These are phyloP conservation scores for Rhynchosporium agropyri DNA, from an alignment of 2,329 filamentous ascomycete species.

Conservation along the genomic window DNA sequence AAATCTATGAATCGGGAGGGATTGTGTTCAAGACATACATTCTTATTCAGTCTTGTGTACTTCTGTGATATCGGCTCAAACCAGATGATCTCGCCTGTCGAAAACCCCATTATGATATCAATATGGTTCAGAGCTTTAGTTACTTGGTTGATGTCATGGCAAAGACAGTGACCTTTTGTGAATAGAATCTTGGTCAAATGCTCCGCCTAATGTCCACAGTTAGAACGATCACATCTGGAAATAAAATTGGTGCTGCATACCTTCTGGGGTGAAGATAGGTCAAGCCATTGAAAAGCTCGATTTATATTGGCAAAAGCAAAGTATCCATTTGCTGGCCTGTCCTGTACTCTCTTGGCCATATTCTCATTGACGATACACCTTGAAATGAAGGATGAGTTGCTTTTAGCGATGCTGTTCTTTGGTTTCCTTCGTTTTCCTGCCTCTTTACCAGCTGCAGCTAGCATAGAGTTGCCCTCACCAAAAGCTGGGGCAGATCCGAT, in stretches of 20 bases:
- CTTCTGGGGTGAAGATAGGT: constrained; percentile 76
- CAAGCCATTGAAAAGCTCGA: constrained; percentile 93
- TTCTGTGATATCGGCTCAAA: constrained; percentile 96
- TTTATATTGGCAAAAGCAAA: constrained; percentile 97
- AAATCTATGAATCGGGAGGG: constrained; percentile 9
- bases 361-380: constrained; percentile 88
- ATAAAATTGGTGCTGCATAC: constrained; percentile 42
- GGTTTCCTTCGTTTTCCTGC: constrained; percentile 84
- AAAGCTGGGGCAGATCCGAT: constrained; percentile 64
- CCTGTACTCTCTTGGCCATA: constrained; percentile 75
- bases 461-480: constrained; percentile 80
- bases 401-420: constrained; percentile 98
- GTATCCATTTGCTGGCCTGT: constrained; percentile 75
- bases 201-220: constrained; percentile 62
- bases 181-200: constrained; percentile 95
- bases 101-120: constrained; percentile 94
- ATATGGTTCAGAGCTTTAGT: constrained; percentile 82
- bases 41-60: constrained; percentile 95
- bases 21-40: constrained; percentile 55
- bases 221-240: constrained; percentile 29
- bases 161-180: constrained; percentile 92
- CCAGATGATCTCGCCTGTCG: constrained; percentile 96
- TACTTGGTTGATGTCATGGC: constrained; percentile 85
- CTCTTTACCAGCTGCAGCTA: constrained; percentile 69
- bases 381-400: constrained; percentile 98